phyloP scores from a whole-genome alignment of 106 monocot species.

The Dioscorea zingiberensis region DNA sequence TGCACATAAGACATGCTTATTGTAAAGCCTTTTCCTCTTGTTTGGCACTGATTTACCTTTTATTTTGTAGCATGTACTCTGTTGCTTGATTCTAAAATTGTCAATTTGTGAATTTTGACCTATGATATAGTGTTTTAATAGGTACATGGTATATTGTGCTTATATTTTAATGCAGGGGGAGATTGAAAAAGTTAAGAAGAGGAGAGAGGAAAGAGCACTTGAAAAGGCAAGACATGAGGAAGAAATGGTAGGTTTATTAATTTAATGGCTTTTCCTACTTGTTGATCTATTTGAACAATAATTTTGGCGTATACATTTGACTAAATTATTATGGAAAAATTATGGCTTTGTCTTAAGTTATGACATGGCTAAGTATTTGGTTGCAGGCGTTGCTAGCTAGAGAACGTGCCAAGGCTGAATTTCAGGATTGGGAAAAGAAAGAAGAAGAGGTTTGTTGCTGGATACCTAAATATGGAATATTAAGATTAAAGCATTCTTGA shows the following conservation, averaged over 20 bases:
- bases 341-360: too few species aligned
- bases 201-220: constrained; percentile 95
- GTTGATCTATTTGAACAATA: background rate
- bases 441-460: constrained; percentile 73
- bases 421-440: constrained; percentile 99
- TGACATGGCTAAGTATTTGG: too few species aligned
- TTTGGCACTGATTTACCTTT: too few species aligned
- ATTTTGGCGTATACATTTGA: background rate
- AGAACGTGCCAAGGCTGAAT: constrained; percentile 90
- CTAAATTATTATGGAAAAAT: too few species aligned
- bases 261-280: background rate
- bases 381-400: constrained; percentile 81
- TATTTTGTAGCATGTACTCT: too few species aligned
- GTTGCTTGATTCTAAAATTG: too few species aligned
- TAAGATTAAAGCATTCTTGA: too few species aligned
- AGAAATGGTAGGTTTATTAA: constrained; percentile 67
- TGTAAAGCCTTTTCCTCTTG: too few species aligned
- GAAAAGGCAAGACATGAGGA: constrained; percentile 98
- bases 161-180: constrained; percentile 51
- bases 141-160: background rate
- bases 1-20: too few species aligned
- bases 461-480: background rate
- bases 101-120: too few species aligned
- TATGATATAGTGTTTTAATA: too few species aligned
- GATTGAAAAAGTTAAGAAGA: constrained; percentile 98